These are phyloP conservation scores for Cladosporium sp. DNA, from an alignment of 2,329 filamentous ascomycete genomes.

Conservation along the genomic window DNA sequence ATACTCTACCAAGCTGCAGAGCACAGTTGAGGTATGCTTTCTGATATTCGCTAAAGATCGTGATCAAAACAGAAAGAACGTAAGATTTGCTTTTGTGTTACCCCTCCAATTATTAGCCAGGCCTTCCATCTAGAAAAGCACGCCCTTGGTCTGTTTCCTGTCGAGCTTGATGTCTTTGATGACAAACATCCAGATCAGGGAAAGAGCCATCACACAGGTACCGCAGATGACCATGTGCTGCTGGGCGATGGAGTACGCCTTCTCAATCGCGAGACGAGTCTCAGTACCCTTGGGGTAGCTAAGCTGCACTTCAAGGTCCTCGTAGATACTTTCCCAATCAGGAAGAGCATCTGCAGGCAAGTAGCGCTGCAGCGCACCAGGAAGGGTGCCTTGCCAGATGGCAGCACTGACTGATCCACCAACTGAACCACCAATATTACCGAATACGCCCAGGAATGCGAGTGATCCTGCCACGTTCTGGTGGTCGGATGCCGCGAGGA, in stretches of 20 bases:
- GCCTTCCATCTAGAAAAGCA: conserved; percentile 19
- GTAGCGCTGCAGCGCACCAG: conserved; percentile 36
- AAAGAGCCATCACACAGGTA: conserved; percentile 26
- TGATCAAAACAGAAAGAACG: background rate
- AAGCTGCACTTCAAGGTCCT: conserved; percentile 37
- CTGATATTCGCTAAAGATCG: background rate
- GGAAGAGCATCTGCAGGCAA: conserved; percentile 43
- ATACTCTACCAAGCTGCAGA: background rate
- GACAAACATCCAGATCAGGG: conserved; percentile 25
- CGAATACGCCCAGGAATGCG: conserved; percentile 37
- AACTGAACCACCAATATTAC: conserved; percentile 37
- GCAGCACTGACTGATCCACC: conserved; percentile 37
- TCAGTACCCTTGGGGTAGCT: conserved; percentile 44
- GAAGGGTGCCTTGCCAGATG: conserved; percentile 37
- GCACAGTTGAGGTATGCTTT: background rate
- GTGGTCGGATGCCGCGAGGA: conserved; percentile 38
- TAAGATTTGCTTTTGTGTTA: background rate
- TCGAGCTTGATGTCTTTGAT: conserved; percentile 30
- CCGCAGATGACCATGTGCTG: conserved; percentile 27
- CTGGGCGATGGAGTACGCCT: conserved; percentile 41
- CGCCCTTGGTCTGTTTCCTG: conserved; percentile 29
- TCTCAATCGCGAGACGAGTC: conserved; percentile 46
- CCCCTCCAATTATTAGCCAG: background rate
- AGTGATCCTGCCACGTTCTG: conserved; percentile 38
- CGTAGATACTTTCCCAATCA: conserved; percentile 36